A percentile compares a stretch with the other conserved stretches of the same genome.
These are phyloP conservation scores for Pseudonitzschia pungens DNA, from an alignment of 108 stramenopile genomes.

Conservation along the genomic window DNA sequence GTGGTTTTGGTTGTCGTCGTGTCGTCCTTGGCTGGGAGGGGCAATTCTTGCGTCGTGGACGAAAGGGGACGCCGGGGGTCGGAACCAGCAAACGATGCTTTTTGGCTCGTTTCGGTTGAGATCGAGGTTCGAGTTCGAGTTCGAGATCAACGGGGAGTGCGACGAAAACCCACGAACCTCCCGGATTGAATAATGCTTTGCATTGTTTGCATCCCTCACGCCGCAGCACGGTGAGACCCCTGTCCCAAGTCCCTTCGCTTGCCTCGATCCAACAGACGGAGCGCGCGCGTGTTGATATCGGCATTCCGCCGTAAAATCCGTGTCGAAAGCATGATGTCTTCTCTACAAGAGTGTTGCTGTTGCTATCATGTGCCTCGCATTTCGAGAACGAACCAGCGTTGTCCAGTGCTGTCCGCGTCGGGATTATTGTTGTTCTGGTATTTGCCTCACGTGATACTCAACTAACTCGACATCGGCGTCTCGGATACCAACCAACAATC, in stretches of 20 bases:
- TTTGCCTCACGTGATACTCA: too few species aligned
- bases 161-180: background rate
- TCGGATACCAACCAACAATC: background rate
- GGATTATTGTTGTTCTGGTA: background rate
- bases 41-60: background rate
- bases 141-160: too few species aligned
- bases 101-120: background rate
- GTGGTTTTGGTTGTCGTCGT: background rate
- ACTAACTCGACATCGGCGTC: too few species aligned
- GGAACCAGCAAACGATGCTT: too few species aligned
- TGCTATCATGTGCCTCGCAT: background rate
- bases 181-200: too few species aligned
- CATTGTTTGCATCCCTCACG: background rate
- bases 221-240: background rate
- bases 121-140: too few species aligned
- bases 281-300: background rate
- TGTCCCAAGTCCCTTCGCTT: background rate
- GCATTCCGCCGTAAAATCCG: constrained; percentile 1
- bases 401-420: background rate
- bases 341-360: too few species aligned
- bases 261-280: background rate
- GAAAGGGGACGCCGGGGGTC: background rate
- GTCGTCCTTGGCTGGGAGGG: background rate
- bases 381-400: background rate
- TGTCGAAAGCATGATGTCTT: background rate